Evolutionary conservation across 1,284 basidiomycete species (phyloP), one percentile per base, ranked within the genome.

Genomic region (Ustanciosporium gigantosporum): DNA sequence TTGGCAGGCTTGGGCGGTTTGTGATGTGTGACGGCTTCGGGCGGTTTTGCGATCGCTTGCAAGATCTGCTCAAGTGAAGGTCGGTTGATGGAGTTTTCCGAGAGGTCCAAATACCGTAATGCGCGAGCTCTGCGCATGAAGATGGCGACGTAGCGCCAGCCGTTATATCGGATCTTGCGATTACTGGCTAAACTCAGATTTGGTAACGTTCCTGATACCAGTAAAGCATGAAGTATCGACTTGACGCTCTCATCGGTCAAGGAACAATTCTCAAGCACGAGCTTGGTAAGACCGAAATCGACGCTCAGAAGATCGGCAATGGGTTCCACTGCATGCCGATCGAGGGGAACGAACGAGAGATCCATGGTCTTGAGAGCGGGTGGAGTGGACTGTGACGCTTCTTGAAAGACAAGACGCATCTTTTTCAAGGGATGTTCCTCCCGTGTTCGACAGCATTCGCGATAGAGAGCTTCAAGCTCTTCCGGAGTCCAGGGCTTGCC

Each of bases 131-230:
- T 86, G 17, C 83, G 80, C 20, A 91, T 78, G 78, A 90, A 95
- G 19, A 88, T 86, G 13, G 89, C 87, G 17, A 98, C 81, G 4
- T 91, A 80, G 41, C 86, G 84, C 82, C 92, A 96, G 0, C 89
- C 90, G 11, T 84, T 80, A 1, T 84, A 78, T 67, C 89, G 90
- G 42, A 97, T 82, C 50, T 86, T 86, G 70, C 86, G 83, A 77
- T 97, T 97, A 17, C 89, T 89, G 2, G 91, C 88, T 17, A 98
- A 81, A 8, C 89, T 91, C 19, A 97, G 82, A 67, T 88, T 89
- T 1, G 88, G 88, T 23, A 97, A 81, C 0, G 86, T 86, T 17
- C 86, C 85, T 16, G 89, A 88, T 37, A 96, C 88, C 42, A 96
- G 84, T 1, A 98, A 83, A 0, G 91, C 86, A 74, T 96, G 93